Conservation (phyloP, 768 basidiomycete species). For the Leccinum subtestaceum region DNA sequence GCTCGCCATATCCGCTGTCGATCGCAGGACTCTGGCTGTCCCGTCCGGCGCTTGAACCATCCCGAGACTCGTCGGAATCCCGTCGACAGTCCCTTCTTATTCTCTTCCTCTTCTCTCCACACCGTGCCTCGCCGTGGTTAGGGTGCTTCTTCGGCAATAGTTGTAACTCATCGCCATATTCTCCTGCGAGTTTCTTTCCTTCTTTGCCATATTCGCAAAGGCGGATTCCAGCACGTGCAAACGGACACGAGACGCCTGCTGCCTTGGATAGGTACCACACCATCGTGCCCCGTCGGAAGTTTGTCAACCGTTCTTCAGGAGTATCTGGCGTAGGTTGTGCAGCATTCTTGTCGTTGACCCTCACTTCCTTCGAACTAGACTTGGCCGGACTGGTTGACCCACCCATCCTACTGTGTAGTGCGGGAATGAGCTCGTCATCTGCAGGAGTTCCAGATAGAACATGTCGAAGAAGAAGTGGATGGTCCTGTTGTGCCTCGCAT, state of each 20-base stretch:
- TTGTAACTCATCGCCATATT: slow-evolving; percentile 27
- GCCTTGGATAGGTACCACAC: slow-evolving; percentile 81
- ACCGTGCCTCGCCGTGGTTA: slow-evolving; percentile 33
- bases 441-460: slow-evolving; percentile 65
- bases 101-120: slow-evolving; percentile 47
- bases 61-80: slow-evolving; percentile 16
- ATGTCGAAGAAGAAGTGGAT: slow-evolving; percentile 71
- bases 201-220: slow-evolving; percentile 64
- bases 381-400: slow-evolving; percentile 52
- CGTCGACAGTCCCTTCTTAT: slow-evolving; percentile 33
- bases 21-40: slow-evolving; percentile 22
- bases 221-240: slow-evolving; percentile 68
- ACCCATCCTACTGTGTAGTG: slow-evolving; percentile 65
- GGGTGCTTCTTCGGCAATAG: slow-evolving; percentile 47
- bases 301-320: slow-evolving; percentile 48
- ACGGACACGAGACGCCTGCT: slow-evolving; percentile 74
- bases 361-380: slow-evolving; percentile 14
- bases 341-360: slow-evolving; percentile 27
- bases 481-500: slow-evolving; percentile 68
- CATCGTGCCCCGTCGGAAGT: slow-evolving; percentile 74
- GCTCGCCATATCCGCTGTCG: slow-evolving; percentile 29
- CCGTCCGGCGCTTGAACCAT: slow-evolving; percentile 9
- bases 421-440: slow-evolving; percentile 74
- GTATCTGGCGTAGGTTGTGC: background rate
- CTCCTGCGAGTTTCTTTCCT: slow-evolving; percentile 35